Conservation (phyloP, 1,139 yeast species). For the Fermentozyma sake region DNA sequence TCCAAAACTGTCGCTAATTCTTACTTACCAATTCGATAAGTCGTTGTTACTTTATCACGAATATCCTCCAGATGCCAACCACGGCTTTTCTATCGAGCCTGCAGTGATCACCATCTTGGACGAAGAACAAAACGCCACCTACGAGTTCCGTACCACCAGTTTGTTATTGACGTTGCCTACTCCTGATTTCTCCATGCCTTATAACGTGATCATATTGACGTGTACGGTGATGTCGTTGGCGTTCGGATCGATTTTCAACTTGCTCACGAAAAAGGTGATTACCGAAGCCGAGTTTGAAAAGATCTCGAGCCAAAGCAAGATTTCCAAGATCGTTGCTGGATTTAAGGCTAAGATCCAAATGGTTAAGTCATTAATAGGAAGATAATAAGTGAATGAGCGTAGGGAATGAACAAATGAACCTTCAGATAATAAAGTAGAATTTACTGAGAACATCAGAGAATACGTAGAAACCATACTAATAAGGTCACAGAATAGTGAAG, state of each 20-base stretch:
- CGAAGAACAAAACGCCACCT: conserved; percentile 24
- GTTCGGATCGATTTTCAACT: conserved; percentile 82
- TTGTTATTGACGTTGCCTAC: conserved; percentile 84
- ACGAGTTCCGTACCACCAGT: conserved; percentile 77
- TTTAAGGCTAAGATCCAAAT: conserved; percentile 10
- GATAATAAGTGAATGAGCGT: conserved; percentile 1
- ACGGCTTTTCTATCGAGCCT: conserved; percentile 93
- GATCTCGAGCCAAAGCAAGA: conserved; percentile 20
- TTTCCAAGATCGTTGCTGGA: conserved; percentile 14
- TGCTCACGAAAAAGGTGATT: conserved; percentile 69
- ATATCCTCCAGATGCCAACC: conserved; percentile 98
- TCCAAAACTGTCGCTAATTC: conserved; percentile 53
- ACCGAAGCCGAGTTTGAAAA: conserved; percentile 72
- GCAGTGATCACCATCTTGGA: conserved; percentile 63
- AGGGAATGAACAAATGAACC: neutral
- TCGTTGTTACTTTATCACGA: conserved; percentile 80
- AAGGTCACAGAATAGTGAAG: too few species aligned
- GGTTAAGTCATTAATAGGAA: conserved; percentile 5
- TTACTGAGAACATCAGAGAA: neutral
- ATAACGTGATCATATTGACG: conserved; percentile 90
- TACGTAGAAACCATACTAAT: too few species aligned
- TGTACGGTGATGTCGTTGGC: conserved; percentile 91
- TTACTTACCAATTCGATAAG: conserved; percentile 82
- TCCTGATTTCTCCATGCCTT: conserved; percentile 99
- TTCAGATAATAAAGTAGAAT: conserved; percentile 8